These are phyloP conservation scores for Starmerella sirachaensis DNA, from an alignment of 805 yeast genomes.

Conservation along the genomic window DNA sequence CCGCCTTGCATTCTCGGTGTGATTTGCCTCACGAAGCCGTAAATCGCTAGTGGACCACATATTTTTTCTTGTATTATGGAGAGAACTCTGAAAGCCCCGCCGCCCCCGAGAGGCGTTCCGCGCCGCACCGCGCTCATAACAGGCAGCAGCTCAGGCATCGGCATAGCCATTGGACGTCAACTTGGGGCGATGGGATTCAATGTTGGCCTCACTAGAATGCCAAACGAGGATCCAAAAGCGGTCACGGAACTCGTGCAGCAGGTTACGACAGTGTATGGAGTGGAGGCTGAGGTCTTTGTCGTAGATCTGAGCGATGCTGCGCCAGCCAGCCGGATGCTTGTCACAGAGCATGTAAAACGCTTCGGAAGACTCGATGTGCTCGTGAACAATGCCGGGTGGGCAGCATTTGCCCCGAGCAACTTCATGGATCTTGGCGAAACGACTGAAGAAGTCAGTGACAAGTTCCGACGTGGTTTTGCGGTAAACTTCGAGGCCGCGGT, in stretches of 20 bases:
- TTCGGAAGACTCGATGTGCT: constrained; percentile 18
- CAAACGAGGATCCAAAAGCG: constrained; percentile 3
- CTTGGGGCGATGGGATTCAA: constrained; percentile 14
- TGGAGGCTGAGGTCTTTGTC: constrained; percentile 10
- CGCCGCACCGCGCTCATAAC: constrained; percentile 17
- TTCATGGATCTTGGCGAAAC: constrained; percentile 13
- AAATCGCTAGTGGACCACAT: no score
- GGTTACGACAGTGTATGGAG: constrained; percentile 11
- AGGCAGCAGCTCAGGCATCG: constrained; percentile 18
- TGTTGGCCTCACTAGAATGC: constrained; percentile 17
- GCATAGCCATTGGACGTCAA: constrained; percentile 15
- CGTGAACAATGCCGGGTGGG: constrained; percentile 18
- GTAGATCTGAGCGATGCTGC: constrained; percentile 13
- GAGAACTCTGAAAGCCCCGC: constrained; percentile 2
- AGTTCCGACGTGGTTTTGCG: constrained; percentile 14
- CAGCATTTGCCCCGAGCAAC: constrained; percentile 12
- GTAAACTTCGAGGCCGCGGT: constrained; percentile 16
- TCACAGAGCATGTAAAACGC: constrained; percentile 7
- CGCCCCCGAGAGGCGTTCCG: constrained; percentile 6
- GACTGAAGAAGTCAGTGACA: constrained; percentile 6
- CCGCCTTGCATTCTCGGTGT: no score
- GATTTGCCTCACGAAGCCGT: no score
- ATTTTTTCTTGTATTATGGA: no score
- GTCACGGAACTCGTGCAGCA: constrained; percentile 7
- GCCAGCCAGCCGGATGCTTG: constrained; percentile 5